Conservation (phyloP, 495 filamentous ascomycete species). For the Penicillium turbatum region DNA sequence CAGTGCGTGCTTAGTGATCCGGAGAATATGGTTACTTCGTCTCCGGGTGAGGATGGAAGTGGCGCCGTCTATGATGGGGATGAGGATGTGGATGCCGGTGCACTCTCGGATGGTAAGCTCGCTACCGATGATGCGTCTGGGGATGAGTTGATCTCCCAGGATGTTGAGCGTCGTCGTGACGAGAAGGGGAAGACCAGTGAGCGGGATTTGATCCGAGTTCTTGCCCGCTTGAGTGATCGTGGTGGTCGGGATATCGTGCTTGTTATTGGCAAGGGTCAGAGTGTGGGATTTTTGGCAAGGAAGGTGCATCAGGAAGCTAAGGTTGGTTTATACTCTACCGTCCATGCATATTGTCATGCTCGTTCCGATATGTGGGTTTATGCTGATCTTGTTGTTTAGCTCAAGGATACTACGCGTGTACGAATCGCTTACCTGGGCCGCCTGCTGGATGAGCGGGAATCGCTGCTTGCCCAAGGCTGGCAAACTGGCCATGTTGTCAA, state of each 20-base stretch:
- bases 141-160: constrained; percentile 47
- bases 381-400: constrained; percentile 18
- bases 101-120: constrained; percentile 44
- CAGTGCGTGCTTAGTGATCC: constrained; percentile 75
- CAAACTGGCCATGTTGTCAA: constrained; percentile 72
- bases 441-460: constrained; percentile 62
- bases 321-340: constrained; percentile 44
- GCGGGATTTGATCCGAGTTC: constrained; percentile 53
- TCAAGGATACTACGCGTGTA: constrained; percentile 52
- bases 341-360: too few relatives aligned
- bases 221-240: constrained; percentile 65
- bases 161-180: constrained; percentile 55
- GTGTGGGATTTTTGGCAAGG: constrained; percentile 56
- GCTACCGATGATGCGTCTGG: constrained; percentile 42
- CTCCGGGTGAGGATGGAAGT: constrained; percentile 17
- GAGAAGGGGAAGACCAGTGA: constrained; percentile 58
- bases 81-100: constrained; percentile 39
- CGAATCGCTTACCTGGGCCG: constrained; percentile 75
- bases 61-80: constrained; percentile 37
- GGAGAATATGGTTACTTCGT: constrained; percentile 54
- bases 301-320: constrained; percentile 60
- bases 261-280: constrained; percentile 55
- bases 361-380: constrained; percentile 1
- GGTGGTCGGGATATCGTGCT: constrained; percentile 61
- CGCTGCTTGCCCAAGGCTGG: constrained; percentile 69